Base-by-base conservation (phyloP, 169 alveolate species). In the Eimeria zaria region DNA sequence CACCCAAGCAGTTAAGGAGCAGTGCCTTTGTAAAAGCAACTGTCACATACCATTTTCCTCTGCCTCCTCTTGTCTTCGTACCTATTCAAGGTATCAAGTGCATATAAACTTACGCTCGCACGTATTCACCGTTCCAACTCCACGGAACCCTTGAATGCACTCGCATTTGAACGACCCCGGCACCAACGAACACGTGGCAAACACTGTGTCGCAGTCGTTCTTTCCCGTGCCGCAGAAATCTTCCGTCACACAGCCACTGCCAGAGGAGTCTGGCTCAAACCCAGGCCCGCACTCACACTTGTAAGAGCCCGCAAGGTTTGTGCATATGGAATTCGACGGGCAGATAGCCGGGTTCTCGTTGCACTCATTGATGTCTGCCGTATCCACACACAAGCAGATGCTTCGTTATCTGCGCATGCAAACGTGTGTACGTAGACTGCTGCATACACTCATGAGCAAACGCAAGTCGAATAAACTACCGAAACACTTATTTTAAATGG, bases 321-420 rank as follows among this genome's bases (percentile, higher is more conserved):
- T 76, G 87, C 97, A 96, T 2, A n/a, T 24, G 11, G 97, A 81
- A 62, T 96, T 96, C 1, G 60, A 41, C 3, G 80, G 91, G 91
- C 97, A 96, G n/a, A 58, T 71, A 27, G 62, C 51, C 33, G 87
- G 85, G 55, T 83, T 67, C 60, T 48, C 96, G 41, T 73, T 55
- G 91, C 97, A 96, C 58, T 96, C 97, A 76, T 96, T 80, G 39
- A 90, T 36, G 53, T 96, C 97, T 96, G 95, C 27, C 6, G 41
- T 30, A 16, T 48, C 60, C 12, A 80, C 51, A 51, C 73, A 33
- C 76, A 67, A 27, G 20, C 41, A 67, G 7, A 88, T 24, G 2
- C n/a, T 58, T 58, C n/a, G 67, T 24, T n/a, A 69, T 0, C 39
- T 14, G n/a, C 3, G 20, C n/a, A 16, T 27, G n/a, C 30, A n/a